These are phyloP conservation scores for Chamaecrista fasciculata DNA, from an alignment of 306 rosid genomes.

Conservation along the genomic window DNA sequence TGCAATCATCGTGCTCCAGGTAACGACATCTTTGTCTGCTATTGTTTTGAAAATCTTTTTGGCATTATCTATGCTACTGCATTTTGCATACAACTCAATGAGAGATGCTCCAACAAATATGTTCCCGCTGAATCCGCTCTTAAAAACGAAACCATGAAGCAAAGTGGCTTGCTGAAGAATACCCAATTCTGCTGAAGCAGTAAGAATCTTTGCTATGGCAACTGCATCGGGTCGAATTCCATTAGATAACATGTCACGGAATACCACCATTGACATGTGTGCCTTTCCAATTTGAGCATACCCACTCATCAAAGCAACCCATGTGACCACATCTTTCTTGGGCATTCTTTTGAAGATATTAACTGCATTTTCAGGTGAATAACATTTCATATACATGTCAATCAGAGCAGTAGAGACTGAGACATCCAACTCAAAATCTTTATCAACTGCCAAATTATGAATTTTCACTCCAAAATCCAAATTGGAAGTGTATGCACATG, in stretches of 20 bases:
- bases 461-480: conserved; percentile 63
- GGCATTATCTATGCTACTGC: conserved; percentile 58
- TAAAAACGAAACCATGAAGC: conserved; percentile 53
- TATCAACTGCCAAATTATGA: conserved; percentile 48
- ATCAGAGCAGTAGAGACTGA: conserved; percentile 63
- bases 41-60: conserved; percentile 53
- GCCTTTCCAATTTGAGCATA: conserved; percentile 67
- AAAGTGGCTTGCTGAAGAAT: conserved; percentile 67
- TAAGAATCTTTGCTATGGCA: conserved; percentile 68
- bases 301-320: conserved; percentile 71
- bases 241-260: conserved; percentile 48
- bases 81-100: conserved; percentile 71
- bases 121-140: conserved; percentile 42
- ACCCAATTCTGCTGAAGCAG: conserved; percentile 61
- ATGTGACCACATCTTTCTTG: conserved; percentile 70
- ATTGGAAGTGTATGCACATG: conserved; percentile 54
- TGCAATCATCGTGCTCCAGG: conserved; percentile 82
- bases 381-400: conserved; percentile 77
- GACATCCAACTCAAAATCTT: conserved; percentile 54
- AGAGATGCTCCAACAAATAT: conserved; percentile 65
- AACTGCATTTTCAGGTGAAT: conserved; percentile 51
- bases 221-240: conserved; percentile 64
- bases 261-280: conserved; percentile 52
- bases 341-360: conserved; percentile 61
- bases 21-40: conserved; percentile 59